Conservation (phyloP, 139 green algal species). For the Tetratostichococcus sp. region DNA sequence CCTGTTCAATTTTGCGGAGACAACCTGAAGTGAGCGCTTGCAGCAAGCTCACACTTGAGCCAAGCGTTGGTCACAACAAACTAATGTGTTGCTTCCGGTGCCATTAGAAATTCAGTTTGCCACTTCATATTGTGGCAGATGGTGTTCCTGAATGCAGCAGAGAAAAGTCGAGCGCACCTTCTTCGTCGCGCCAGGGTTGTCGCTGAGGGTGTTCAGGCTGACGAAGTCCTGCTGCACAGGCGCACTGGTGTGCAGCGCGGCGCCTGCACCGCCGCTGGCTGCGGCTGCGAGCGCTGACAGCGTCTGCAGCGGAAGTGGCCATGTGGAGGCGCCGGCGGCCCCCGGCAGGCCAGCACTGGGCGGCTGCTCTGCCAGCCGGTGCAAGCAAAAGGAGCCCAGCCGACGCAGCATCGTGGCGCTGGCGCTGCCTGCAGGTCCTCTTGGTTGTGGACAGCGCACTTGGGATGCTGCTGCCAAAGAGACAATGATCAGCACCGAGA, state of each 20-base stretch:
- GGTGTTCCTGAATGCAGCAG: no score
- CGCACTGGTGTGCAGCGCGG: neutral
- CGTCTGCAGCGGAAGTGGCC: neutral
- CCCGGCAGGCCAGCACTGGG: neutral
- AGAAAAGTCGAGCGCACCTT: slow-evolving; percentile 24
- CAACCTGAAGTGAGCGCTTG: no score
- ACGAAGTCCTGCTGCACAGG: slow-evolving; percentile 28
- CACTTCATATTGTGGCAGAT: no score
- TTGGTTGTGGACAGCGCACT: no score
- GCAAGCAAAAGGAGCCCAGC: neutral
- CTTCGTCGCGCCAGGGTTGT: slow-evolving; percentile 62
- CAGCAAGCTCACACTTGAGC: no score
- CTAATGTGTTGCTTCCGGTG: no score
- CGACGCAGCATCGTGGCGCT: neutral
- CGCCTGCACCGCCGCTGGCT: neutral
- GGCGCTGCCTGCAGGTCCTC: no score
- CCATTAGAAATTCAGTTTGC: neutral
- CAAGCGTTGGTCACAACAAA: no score
- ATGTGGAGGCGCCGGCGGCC: neutral
- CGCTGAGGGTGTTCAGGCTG: slow-evolving; percentile 49
- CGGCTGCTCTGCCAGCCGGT: neutral
- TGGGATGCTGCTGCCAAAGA: no score
- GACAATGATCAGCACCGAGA: no score
- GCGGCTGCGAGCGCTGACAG: neutral
- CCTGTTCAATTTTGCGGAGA: no score